A percentile compares a stretch with the other conserved stretches of the same genome.
Evolutionary conservation across 768 basidiomycete genomes (phyloP).

Genomic region (Russula sp.): DNA sequence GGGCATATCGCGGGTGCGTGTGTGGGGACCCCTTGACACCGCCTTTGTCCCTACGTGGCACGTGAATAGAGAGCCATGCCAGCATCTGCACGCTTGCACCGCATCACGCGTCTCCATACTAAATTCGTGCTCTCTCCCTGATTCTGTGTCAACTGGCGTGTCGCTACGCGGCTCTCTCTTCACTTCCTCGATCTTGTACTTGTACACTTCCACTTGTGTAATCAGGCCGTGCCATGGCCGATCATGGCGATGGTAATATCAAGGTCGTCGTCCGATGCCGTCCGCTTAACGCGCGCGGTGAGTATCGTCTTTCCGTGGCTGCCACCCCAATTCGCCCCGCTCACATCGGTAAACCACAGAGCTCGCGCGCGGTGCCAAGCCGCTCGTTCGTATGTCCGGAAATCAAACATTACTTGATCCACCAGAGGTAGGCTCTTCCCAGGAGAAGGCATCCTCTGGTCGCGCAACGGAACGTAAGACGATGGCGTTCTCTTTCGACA

Average conservation of each 20-base stretch:
- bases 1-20: no score
- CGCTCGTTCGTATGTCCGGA: slow-evolving; percentile 90
- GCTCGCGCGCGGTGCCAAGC: slow-evolving; percentile 86
- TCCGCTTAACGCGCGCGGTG: slow-evolving; percentile 91
- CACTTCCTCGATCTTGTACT: background rate
- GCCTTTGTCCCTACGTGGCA: background rate
- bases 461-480: slow-evolving; percentile 87
- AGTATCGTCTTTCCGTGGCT: slow-evolving; percentile 27
- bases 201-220: slow-evolving; percentile 3
- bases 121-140: slow-evolving; percentile 1
- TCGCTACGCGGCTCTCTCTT: background rate
- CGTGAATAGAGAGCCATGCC: background rate
- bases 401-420: slow-evolving; percentile 91
- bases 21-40: background rate
- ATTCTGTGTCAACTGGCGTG: background rate
- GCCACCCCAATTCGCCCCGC: background rate
- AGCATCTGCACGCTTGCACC: no score
- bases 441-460: slow-evolving; percentile 47
- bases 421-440: slow-evolving; percentile 64
- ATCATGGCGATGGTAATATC: slow-evolving; percentile 80
- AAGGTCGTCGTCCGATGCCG: slow-evolving; percentile 94
- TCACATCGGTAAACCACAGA: slow-evolving; percentile 42
- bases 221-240: slow-evolving; percentile 45
- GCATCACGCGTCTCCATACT: slow-evolving; percentile 7
- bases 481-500: slow-evolving; percentile 92